Evolutionary conservation across 176 grass and related monocot genomes (phyloP), one percentile per base, ranked within the genome.

Genomic region (Pontederia paniculata): DNA sequence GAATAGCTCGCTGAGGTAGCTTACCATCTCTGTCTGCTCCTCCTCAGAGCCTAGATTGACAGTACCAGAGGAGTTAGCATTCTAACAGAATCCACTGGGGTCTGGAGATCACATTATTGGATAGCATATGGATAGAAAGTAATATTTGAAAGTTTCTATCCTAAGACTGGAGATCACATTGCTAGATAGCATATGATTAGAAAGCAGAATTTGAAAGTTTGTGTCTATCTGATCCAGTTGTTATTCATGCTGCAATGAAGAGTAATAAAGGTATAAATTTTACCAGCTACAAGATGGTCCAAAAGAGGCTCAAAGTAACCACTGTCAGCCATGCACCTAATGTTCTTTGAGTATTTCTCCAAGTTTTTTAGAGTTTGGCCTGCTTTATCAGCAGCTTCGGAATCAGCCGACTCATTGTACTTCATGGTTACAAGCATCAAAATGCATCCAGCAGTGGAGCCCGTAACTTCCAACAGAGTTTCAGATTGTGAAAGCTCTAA

Each of bases 1-100:
- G 9, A 78, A 66, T 31, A 98, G 66, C 25, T 98, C 93, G 0
- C 87, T 76, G 0, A 98, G 86, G 72, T 98, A 98, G 58, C 78
- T 65, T 8, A 84, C 93, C 86, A 98, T 98, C 75, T 91, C 78
- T 78, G 84, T 88, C 66, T 91, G 93, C 23, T 84, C 78, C 45
- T 88, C 77, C 76, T 91, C 93, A 18, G 77, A 66, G 11, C 86
- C 93, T 98, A 83, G 17, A 13, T 18, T 52, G 9, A 19, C 41
- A 52, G 9, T 18, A 12, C 44, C 18, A 45, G 19, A 50, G 19
- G 17, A 44, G 42, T 3, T 41, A 11, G 23, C 9, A 9, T 14
- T 37, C 12, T 15, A 18, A 44, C 13, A 21, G 12, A 21, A 31
- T 31, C 2, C 25, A 31, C 25, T 31, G 25, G 1, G 5, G 25